These are phyloP conservation scores for Helicocarpus griseus DNA, from an alignment of 2,329 filamentous ascomycete genomes.

Conservation along the genomic window DNA sequence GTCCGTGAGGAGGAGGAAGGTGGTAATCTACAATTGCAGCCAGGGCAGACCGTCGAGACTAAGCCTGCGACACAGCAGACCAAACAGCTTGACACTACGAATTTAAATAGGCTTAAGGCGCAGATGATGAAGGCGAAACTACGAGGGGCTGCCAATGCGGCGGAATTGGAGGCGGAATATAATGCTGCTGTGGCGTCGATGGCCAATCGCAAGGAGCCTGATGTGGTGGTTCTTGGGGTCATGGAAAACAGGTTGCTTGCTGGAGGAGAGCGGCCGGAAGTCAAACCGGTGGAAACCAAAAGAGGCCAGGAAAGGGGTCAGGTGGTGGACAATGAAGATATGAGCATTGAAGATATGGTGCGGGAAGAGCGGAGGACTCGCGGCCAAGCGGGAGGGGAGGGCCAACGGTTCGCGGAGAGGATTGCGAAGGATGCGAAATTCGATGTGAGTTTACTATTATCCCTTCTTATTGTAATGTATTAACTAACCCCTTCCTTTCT, in stretches of 20 bases:
- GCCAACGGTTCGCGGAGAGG: constrained; percentile 72
- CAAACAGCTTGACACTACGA: constrained; percentile 59
- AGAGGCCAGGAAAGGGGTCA: constrained; percentile 74
- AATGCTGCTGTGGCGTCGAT: constrained; percentile 61
- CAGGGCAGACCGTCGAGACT: constrained; percentile 49
- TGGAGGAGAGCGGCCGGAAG: constrained; percentile 62
- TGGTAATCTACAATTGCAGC: constrained; percentile 21
- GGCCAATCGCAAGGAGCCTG: constrained; percentile 47
- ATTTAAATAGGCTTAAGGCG: constrained; percentile 80
- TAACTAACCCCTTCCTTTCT: constrained; percentile 8
- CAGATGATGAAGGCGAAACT: constrained; percentile 95
- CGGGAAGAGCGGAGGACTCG: constrained; percentile 82
- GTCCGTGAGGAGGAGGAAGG: constrained; percentile 21
- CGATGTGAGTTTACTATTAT: constrained; percentile 40
- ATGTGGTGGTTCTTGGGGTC: constrained; percentile 69
- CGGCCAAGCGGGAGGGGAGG: constrained; percentile 68
- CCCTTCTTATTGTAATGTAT: no score
- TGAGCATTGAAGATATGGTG: constrained; percentile 95
- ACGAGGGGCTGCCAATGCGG: constrained; percentile 63
- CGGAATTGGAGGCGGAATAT: constrained; percentile 73
- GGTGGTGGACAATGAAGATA: constrained; percentile 87
- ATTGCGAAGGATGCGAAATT: constrained; percentile 92
- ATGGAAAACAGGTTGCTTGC: constrained; percentile 88
- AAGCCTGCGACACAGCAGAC: constrained; percentile 42
- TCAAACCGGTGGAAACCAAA: constrained; percentile 67